These are phyloP conservation scores for Bipolaris bicolor DNA, from an alignment of 2,329 filamentous ascomycete genomes.

Conservation along the genomic window DNA sequence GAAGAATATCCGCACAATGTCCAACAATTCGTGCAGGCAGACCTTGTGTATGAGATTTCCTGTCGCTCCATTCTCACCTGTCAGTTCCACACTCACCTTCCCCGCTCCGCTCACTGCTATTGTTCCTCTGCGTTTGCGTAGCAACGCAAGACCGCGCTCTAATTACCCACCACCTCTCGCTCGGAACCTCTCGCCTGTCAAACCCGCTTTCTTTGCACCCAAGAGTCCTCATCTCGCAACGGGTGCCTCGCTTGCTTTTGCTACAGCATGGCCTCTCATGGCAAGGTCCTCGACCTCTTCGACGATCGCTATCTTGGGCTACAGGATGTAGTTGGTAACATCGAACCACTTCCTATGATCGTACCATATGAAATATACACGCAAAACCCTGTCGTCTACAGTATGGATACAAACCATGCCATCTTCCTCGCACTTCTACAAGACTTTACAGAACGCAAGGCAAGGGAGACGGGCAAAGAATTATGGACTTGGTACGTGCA, in stretches of 20 bases:
- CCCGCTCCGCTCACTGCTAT: constrained; percentile 11
- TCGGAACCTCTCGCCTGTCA: neutral
- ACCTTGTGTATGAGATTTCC: neutral
- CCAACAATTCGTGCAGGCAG: neutral
- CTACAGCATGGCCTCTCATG: constrained; percentile 35
- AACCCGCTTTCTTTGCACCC: neutral
- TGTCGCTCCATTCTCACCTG: neutral
- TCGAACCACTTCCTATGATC: constrained; percentile 38
- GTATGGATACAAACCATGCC: constrained; percentile 34
- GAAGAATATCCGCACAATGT: neutral
- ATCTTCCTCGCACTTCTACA: constrained; percentile 37
- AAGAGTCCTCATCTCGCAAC: neutral
- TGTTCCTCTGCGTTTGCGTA: constrained; percentile 12
- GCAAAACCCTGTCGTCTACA: constrained; percentile 33
- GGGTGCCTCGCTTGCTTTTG: neutral
- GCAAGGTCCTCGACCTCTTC: constrained; percentile 40
- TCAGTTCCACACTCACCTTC: neutral
- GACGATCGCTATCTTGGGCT: constrained; percentile 40
- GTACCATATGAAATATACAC: constrained; percentile 41
- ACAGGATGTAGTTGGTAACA: constrained; percentile 41
- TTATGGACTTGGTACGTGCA: constrained; percentile 44
- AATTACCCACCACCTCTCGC: constrained; percentile 7
- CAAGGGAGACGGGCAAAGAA: constrained; percentile 29
- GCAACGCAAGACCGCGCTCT: constrained; percentile 3
- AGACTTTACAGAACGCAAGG: constrained; percentile 34